Conservation (phyloP, 1,284 basidiomycete genomes). For the Rhodotorula sp. region DNA sequence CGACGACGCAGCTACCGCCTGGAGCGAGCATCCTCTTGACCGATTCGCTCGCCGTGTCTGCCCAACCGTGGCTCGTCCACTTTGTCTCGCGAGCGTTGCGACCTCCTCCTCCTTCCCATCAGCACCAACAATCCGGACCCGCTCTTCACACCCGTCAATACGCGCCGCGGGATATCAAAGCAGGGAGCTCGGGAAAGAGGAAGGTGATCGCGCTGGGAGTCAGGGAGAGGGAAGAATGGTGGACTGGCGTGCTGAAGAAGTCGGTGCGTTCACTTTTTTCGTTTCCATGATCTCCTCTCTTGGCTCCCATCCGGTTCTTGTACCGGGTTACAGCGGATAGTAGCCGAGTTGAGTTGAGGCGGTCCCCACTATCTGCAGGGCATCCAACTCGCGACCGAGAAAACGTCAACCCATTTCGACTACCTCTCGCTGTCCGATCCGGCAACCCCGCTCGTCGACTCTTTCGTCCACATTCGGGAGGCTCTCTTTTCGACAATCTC, state of each 20-base stretch:
- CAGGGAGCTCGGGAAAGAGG: neutral
- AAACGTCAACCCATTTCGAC: constrained; percentile 17
- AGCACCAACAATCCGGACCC: neutral
- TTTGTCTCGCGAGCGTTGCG: constrained; percentile 26
- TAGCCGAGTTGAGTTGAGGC: no score
- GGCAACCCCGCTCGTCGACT: neutral
- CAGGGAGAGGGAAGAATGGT: constrained; percentile 31
- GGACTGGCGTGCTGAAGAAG: constrained; percentile 31
- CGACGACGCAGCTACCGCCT: constrained; percentile 1
- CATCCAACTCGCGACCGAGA: constrained; percentile 34
- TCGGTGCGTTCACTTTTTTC: constrained; percentile 15
- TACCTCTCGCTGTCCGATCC: constrained; percentile 10
- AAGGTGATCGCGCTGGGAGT: constrained; percentile 35
- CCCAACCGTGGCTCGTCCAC: constrained; percentile 27
- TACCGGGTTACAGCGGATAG: no score
- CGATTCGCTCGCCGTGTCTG: constrained; percentile 35
- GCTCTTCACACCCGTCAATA: neutral
- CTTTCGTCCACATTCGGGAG: neutral
- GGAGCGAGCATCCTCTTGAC: constrained; percentile 31
- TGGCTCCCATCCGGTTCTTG: neutral
- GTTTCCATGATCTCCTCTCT: neutral
- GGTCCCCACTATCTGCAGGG: constrained; percentile 17
- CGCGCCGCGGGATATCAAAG: neutral
- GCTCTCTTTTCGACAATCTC: neutral
- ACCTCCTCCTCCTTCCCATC: neutral